phyloP scores from a whole-genome alignment of 2,329 filamentous ascomycete species.

The Fusarium sulawesiense region DNA sequence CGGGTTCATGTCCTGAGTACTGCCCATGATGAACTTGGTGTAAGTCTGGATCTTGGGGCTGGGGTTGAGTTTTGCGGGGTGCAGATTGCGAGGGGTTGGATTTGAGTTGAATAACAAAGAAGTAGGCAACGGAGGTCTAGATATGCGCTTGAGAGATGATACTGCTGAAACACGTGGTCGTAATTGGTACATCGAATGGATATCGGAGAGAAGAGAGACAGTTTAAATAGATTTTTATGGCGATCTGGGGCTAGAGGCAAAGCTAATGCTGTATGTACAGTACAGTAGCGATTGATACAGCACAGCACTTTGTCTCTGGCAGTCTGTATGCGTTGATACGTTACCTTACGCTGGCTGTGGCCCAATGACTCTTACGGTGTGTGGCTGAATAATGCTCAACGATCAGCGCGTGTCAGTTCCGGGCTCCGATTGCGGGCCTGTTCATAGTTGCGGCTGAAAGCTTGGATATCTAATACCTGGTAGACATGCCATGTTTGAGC shows the following conservation, averaged over 20 bases:
- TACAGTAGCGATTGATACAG: background rate
- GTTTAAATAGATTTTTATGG: conserved; percentile 22
- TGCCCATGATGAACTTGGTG: conserved; percentile 45
- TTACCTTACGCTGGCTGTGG: background rate
- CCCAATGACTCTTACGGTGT: conserved; percentile 43
- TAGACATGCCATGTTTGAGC: conserved; percentile 7
- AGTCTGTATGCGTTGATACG: conserved; percentile 18
- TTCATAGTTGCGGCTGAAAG: background rate
- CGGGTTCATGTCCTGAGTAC: conserved; percentile 50
- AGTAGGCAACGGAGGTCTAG: conserved; percentile 21
- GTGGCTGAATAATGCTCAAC: conserved; percentile 39
- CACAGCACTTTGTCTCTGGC: conserved; percentile 10
- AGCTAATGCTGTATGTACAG: conserved; percentile 5
- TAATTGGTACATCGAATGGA: conserved; percentile 40
- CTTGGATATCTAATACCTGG: background rate
- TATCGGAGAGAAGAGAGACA: conserved; percentile 5
- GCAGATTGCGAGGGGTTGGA: conserved; percentile 25
- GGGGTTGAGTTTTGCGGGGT: conserved; percentile 15
- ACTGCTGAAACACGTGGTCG: conserved; percentile 39
- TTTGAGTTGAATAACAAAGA: conserved; percentile 25
- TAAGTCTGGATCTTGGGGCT: conserved; percentile 14
- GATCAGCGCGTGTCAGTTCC: conserved; percentile 3
- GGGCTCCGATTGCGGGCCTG: conserved; percentile 33
- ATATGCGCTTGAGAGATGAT: conserved; percentile 31
- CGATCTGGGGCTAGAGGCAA: conserved; percentile 26